Conservation (phyloP, 2,329 filamentous ascomycete genomes). For the Coniochaeta hoffmannii region DNA sequence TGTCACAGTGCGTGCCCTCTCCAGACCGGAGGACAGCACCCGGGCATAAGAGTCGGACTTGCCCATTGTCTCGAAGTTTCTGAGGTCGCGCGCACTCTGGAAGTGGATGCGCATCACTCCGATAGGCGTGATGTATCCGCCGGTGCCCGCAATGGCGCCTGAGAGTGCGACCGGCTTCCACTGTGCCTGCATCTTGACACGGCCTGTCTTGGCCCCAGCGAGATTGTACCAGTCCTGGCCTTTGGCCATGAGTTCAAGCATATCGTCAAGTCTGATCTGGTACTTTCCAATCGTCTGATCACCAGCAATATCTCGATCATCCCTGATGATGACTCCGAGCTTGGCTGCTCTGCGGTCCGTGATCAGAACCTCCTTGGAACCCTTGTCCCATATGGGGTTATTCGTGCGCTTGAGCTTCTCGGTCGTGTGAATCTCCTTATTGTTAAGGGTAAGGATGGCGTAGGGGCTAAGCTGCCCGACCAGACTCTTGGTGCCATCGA, state of each 20-base stretch:
- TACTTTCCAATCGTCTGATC: conserved; percentile 87
- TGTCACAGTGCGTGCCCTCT: conserved; percentile 87
- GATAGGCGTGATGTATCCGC: conserved; percentile 87
- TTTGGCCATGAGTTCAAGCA: conserved; percentile 83
- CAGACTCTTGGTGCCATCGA: conserved; percentile 87
- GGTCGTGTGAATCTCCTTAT: conserved; percentile 81
- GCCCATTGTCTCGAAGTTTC: conserved; percentile 90
- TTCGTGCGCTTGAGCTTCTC: conserved; percentile 95
- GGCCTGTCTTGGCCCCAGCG: conserved; percentile 70
- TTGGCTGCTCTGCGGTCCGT: conserved; percentile 88
- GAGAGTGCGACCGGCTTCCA: conserved; percentile 93
- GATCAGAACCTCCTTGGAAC: conserved; percentile 88
- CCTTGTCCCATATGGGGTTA: conserved; percentile 92
- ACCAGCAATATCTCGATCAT: conserved; percentile 76
- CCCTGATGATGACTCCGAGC: conserved; percentile 87
- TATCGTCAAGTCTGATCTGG: conserved; percentile 90
- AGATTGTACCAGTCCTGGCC: conserved; percentile 96
- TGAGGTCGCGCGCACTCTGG: conserved; percentile 70
- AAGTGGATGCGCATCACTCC: conserved; percentile 95
- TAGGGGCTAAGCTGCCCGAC: conserved; percentile 90
- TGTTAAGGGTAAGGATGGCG: conserved; percentile 79
- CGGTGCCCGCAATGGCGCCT: conserved; percentile 67
- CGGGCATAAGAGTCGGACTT: conserved; percentile 95
- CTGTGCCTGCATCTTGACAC: conserved; percentile 82
- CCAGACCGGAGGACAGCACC: conserved; percentile 80